Base-by-base conservation (phyloP, 1,284 basidiomycete species). In the Microstroma glucosiphilum region DNA sequence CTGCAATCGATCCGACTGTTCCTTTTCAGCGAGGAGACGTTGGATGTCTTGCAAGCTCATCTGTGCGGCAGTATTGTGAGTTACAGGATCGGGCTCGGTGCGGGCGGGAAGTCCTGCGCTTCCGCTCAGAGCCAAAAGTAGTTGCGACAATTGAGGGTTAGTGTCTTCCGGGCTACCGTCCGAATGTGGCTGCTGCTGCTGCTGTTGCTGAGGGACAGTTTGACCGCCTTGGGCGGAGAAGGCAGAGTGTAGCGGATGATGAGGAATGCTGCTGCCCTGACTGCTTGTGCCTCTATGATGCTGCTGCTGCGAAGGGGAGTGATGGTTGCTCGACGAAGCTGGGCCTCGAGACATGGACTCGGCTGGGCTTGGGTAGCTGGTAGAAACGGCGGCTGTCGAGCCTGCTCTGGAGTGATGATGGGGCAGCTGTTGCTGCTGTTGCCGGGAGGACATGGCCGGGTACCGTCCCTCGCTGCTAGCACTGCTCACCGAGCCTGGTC, bases 1-100 rank as follows among this genome's bases (percentile, higher is more conserved):
- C 59, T 75, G 72, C 15, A 73, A 65, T 4, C 70, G 60, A 42
- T 75, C 72, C 15, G 66, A 60, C 59, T 65, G 69, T 48, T 75
- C 71, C 15, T 72, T 68, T 40, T 74, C 72, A 21, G 67, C 26
- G 26, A 74, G 64, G 55, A 75, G 63, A 40, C 64, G 65, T 54
- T 73, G 68, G 26, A 73, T 40, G 48, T 75, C 72, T 25, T 54
- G 51, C 21, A 54, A 21, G 51, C 21, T 54, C 21, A 54, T 21
- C 21, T 48, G 43, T 21, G 15, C 17, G 43, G 15, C 21, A 12
- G 4, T 48, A 6, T 6, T 21, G 43, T 17, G 43, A n/a, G 17
- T 4, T 4, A 17, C 12, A 12, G 21, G 17, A 48, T 48, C 21
- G 43, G 43, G 17, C 4, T 17, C 17, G 17, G 15, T 17, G 6